These are phyloP conservation scores for Tribonema minus DNA, from an alignment of 108 stramenopile genomes.

Conservation along the genomic window DNA sequence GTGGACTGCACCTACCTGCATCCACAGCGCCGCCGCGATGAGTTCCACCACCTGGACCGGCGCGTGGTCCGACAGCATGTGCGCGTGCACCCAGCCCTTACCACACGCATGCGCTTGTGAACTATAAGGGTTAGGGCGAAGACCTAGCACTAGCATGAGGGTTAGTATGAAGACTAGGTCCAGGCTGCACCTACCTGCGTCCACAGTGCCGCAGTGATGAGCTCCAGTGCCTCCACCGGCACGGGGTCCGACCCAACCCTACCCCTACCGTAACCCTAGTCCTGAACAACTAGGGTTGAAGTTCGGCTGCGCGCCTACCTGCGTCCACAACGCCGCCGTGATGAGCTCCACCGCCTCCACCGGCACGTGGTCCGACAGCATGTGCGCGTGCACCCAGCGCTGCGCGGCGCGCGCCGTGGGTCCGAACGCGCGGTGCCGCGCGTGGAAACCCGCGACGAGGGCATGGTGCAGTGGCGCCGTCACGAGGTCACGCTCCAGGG, in stretches of 20 bases:
- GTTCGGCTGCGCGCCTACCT: too few species aligned
- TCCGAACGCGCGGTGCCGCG: slow-evolving; percentile 18
- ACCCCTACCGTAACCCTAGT: too few species aligned
- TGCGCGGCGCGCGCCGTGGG: slow-evolving; percentile 1
- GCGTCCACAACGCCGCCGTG: slow-evolving; percentile 2
- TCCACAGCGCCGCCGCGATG: slow-evolving; percentile 12
- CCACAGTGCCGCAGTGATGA: slow-evolving; percentile 14
- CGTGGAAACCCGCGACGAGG: slow-evolving; percentile 2
- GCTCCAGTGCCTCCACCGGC: slow-evolving; percentile 16
- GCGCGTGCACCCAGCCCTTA: slow-evolving; percentile 14
- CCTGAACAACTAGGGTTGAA: too few species aligned
- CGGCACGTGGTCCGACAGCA: slow-evolving; percentile 20
- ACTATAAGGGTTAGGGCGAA: too few species aligned
- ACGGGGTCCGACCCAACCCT: too few species aligned
- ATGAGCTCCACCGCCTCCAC: slow-evolving; percentile 20
- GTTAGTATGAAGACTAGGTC: background rate
- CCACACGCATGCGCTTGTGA: too few species aligned
- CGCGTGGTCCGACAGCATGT: slow-evolving; percentile 21
- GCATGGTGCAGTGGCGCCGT: slow-evolving; percentile 13
- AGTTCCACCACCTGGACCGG: slow-evolving; percentile 20
- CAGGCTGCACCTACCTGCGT: too few species aligned
- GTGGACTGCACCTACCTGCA: too few species aligned
- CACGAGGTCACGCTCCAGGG: background rate
- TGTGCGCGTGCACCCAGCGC: slow-evolving; percentile 23
- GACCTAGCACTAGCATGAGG: too few species aligned